These are phyloP conservation scores for Chionographis japonica DNA, from an alignment of 106 monocot species.

Conservation along the genomic window DNA sequence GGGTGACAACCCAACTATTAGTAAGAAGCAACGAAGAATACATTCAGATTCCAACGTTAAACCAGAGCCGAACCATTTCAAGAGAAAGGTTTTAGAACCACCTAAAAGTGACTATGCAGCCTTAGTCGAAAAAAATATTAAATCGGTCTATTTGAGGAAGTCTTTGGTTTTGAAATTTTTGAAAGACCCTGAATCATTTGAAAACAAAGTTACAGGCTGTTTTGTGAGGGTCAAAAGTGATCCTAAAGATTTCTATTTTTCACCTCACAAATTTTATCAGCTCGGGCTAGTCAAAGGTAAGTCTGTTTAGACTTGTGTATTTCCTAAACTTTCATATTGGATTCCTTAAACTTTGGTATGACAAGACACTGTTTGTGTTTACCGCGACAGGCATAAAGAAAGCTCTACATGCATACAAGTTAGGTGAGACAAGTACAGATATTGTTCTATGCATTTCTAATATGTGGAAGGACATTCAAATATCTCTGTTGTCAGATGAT, in stretches of 20 bases:
- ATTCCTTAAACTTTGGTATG: not conserved
- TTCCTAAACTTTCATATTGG: not conserved
- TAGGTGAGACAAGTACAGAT: constrained; percentile 50
- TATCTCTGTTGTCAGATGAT: constrained; percentile 72
- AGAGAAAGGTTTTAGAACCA: constrained; percentile 15
- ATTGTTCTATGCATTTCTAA: constrained; percentile 57
- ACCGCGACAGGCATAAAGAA: constrained; percentile 51
- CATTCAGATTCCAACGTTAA: constrained; percentile 15
- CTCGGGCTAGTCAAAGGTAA: constrained; percentile 70
- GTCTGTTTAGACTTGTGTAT: not conserved
- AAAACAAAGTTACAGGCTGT: constrained; percentile 67
- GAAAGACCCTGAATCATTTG: constrained; percentile 48
- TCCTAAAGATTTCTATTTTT: constrained; percentile 37
- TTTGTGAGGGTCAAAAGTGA: constrained; percentile 83
- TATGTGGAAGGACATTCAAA: constrained; percentile 47
- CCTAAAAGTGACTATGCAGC: constrained; percentile 47
- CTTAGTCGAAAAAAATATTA: constrained; percentile 57
- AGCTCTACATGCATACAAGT: constrained; percentile 34
- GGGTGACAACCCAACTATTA: constrained; percentile 12
- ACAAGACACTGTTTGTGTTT: not conserved
- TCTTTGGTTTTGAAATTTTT: constrained; percentile 60
- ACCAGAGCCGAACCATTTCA: constrained; percentile 7
- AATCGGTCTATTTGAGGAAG: constrained; percentile 57
- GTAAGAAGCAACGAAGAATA: constrained; percentile 24
- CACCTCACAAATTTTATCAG: constrained; percentile 36